Conservation (phyloP, 1,284 basidiomycete species). For the Apiotrichum akiyoshidainum region DNA sequence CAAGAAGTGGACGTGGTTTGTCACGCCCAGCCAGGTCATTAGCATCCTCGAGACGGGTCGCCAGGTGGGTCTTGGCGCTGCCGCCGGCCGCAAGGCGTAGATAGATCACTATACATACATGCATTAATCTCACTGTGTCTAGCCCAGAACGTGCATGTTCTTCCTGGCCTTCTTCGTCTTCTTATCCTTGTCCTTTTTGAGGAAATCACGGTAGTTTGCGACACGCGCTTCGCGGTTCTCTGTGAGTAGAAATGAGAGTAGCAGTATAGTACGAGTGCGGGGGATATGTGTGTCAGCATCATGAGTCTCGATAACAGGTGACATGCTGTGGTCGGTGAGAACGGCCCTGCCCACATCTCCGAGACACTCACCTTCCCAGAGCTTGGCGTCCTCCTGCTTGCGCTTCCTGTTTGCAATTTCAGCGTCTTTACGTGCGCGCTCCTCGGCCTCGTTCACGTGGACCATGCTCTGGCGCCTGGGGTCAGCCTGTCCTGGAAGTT, state of each 20-base stretch:
- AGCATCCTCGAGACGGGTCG: constrained; percentile 61
- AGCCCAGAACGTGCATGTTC: constrained; percentile 44
- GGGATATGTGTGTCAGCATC: constrained; percentile 30
- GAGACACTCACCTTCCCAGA: constrained; percentile 54
- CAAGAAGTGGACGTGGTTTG: constrained; percentile 78
- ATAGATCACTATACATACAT: not conserved
- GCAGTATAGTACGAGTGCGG: not conserved
- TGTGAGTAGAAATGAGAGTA: constrained; percentile 17
- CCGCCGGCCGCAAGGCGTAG: constrained; percentile 6
- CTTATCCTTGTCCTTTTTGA: constrained; percentile 28
- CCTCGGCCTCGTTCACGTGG: constrained; percentile 58
- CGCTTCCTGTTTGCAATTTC: constrained; percentile 52
- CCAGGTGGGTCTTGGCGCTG: constrained; percentile 53
- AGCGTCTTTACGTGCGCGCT: constrained; percentile 53
- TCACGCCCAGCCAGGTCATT: constrained; percentile 62
- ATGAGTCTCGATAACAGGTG: constrained; percentile 7
- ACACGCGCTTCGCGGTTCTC: constrained; percentile 47
- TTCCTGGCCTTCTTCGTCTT: constrained; percentile 47
- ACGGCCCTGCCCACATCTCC: not conserved
- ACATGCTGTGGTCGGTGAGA: constrained; percentile 12
- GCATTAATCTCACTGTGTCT: not conserved
- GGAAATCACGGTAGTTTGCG: constrained; percentile 45
- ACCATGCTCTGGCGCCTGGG: constrained; percentile 44
- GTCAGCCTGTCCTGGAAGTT: not conserved
- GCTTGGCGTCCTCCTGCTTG: constrained; percentile 54